Evolutionary conservation across 257 asterid genomes (phyloP).

Genomic region (Solanum gandarillasii): DNA sequence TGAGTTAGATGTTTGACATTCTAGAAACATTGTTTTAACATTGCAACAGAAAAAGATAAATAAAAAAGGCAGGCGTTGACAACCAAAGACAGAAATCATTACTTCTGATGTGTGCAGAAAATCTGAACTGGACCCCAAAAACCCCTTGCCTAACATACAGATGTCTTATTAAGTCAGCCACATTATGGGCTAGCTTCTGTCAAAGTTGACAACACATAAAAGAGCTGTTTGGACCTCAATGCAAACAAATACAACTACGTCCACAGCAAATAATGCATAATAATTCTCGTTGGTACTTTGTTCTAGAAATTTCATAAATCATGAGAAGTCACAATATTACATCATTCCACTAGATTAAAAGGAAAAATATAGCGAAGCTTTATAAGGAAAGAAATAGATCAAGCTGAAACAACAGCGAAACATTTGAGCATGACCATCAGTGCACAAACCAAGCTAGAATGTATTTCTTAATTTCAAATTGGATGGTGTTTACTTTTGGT

Average conservation of each 20-base stretch:
- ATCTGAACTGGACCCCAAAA: neutral
- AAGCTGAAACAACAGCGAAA: neutral
- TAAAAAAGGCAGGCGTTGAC: neutral
- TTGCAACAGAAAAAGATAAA: neutral
- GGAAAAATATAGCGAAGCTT: neutral
- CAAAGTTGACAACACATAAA: neutral
- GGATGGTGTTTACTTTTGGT: neutral
- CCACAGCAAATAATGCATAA: neutral
- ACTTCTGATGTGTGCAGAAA: neutral
- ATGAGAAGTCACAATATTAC: neutral
- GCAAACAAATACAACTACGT: neutral
- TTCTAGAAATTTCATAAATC: neutral
- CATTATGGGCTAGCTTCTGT: neutral
- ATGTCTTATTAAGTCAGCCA: neutral
- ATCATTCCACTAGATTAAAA: neutral
- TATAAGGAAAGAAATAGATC: neutral
- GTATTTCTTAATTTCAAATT: neutral
- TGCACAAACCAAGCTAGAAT: neutral
- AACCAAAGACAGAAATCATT: neutral
- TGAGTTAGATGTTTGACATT: neutral
- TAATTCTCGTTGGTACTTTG: neutral
- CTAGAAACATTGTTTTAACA: neutral
- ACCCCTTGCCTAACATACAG: neutral
- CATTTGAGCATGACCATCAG: neutral
- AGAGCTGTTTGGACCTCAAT: neutral